These are phyloP conservation scores for Boletus subparvulus DNA, from an alignment of 768 basidiomycete genomes.

Conservation along the genomic window DNA sequence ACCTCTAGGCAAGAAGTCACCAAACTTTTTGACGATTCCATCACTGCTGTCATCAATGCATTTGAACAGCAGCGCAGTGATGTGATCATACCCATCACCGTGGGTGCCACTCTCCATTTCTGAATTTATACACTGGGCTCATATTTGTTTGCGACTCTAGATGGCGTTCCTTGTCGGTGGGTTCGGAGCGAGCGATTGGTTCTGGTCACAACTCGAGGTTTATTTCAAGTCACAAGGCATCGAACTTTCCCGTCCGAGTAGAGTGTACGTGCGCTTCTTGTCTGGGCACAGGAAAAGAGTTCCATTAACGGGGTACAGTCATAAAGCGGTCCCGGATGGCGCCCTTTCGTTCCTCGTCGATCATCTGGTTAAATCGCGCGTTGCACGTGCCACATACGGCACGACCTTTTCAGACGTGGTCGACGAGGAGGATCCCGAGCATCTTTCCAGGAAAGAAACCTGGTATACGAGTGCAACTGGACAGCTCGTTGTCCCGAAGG, in stretches of 20 bases:
- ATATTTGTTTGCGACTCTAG: not conserved
- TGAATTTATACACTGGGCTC: not conserved
- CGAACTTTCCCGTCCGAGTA: constrained; percentile 47
- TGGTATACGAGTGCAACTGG: constrained; percentile 7
- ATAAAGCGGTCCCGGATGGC: constrained; percentile 53
- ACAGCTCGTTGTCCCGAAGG: not conserved
- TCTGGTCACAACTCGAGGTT: constrained; percentile 40
- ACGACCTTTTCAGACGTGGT: constrained; percentile 43
- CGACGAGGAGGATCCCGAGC: constrained; percentile 5
- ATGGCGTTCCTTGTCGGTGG: constrained; percentile 49
- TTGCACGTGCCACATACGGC: constrained; percentile 48
- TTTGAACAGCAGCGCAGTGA: constrained; percentile 29
- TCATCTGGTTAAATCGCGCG: constrained; percentile 43
- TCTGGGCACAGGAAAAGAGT: not conserved
- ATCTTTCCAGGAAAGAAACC: constrained; percentile 3
- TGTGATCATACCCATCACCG: constrained; percentile 28
- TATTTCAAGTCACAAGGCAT: constrained; percentile 36
- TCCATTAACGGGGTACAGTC: not conserved
- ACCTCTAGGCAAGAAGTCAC: constrained; percentile 35
- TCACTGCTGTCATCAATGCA: constrained; percentile 31
- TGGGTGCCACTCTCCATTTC: constrained; percentile 8
- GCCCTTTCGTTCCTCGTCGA: constrained; percentile 41
- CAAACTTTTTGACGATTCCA: constrained; percentile 43
- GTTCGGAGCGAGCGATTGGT: constrained; percentile 47
- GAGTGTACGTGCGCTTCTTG: constrained; percentile 39